Percentiles rank a stretch among this genome's conserved stretches.
Conservation (phyloP, 129 eudicot species). For the Centella asiatica region DNA sequence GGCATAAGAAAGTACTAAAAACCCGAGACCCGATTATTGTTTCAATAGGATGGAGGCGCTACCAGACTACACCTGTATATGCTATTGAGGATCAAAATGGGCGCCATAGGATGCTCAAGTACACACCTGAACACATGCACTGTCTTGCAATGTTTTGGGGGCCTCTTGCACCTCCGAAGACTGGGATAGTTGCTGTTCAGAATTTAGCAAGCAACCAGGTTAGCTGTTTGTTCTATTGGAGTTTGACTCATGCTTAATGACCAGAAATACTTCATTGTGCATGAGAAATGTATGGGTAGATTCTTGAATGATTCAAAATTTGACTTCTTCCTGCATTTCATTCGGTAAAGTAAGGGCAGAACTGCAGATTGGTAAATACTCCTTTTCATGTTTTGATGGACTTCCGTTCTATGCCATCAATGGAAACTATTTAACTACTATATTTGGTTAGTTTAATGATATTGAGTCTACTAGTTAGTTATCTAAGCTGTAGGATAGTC, state of each 20-base stretch:
- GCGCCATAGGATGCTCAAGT: slow-evolving; percentile 88
- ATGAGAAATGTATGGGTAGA: no score
- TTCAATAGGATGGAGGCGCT: slow-evolving; percentile 96
- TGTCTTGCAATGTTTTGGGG: slow-evolving; percentile 99
- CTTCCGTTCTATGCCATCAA: background rate
- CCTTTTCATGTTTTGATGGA: slow-evolving; percentile 3
- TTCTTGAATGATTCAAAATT: no score
- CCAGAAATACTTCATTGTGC: no score
- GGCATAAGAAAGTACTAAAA: slow-evolving; percentile 91
- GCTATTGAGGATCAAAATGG: slow-evolving; percentile 86
- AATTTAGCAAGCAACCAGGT: slow-evolving; percentile 77
- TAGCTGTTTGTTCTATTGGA: no score
- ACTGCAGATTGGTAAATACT: no score
- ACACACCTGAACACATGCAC: slow-evolving; percentile 97
- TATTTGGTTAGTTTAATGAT: background rate
- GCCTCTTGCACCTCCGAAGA: slow-evolving; percentile 91
- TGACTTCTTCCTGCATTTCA: no score
- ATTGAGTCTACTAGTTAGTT: background rate
- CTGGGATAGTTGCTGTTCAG: slow-evolving; percentile 92
- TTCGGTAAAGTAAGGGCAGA: no score
- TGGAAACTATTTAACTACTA: background rate
- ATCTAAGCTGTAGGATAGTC: background rate
- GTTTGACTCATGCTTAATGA: no score
- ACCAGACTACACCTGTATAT: slow-evolving; percentile 82
- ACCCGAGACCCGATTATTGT: slow-evolving; percentile 85